Base-by-base conservation (phyloP, 371 early-diverging fungal species). In the Actinomortierella wolfii region DNA sequence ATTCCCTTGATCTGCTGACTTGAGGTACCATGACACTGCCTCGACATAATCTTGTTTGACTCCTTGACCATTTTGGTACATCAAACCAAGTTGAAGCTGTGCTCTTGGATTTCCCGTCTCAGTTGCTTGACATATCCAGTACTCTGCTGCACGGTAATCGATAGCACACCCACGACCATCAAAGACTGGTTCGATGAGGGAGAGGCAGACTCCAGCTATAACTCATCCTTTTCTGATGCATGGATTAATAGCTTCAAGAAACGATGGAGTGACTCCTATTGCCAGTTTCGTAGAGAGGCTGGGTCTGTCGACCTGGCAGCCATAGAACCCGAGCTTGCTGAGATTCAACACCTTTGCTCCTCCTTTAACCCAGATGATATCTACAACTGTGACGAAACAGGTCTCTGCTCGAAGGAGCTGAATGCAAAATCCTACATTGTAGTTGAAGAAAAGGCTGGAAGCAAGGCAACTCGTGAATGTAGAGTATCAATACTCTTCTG, bases 61-160 rank as follows among this genome's bases (percentile, higher is more conserved):
- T 14, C 90, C 89, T 58, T 84, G 77, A 23, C 88, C 91, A 73
- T 93, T 89, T 43, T 94, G 93, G 69, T 89, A 93, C 50, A 90
- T 92, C 67, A 94, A 91, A 1, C 93, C 96, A 8, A 93, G 80
- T 57, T 93, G 93, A 77, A 93, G 91, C 67, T 92, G 92, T 18
- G 94, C 92, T 51, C 92, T 68, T n/a, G 91, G 84, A 61, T 94
- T 91, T n/a, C n/a, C 17, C n/a, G n/a, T n/a, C n/a, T 54, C 87
- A 57, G 77, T 95, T 78, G 79, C 89, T 76, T 76, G 86, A n/a
- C 67, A 87, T 63, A 92, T 91, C 80, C 90, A 88, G 68, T 91
- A 91, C 67, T 90, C 91, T 21, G 92, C 94, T 76, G 88, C 90
- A 40, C 88, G 86, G 75, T 92, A 92, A 6, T n/a, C n/a, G n/a